Evolutionary conservation across 2,329 filamentous ascomycete genomes (phyloP), one percentile per base, ranked within the genome.

Genomic region (Xylariaceae sp.): DNA sequence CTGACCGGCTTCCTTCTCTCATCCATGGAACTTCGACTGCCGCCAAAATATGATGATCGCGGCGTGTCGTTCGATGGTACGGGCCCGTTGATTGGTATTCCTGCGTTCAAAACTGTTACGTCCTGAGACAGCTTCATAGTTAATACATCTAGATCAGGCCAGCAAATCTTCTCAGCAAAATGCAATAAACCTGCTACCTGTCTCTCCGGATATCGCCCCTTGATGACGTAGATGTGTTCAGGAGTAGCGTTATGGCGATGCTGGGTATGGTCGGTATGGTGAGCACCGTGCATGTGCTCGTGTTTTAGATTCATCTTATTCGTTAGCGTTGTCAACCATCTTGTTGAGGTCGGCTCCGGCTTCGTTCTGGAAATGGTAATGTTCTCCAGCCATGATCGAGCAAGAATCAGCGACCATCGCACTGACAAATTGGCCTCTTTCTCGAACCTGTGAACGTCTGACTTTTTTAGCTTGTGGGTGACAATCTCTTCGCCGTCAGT

Each of bases 371-470:
- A 77, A 23, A 88, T 75, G 7, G 80, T 78, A 35, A 88, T 85
- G 61, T 88, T 88, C 62, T 88, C 83, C n/a, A 88, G 77, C 85
- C 86, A 88, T 49, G 80, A 78, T 30, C 84, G 78, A 13, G 86
- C 86, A 37, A 88, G 76, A 47, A 87, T 75, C 45, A 88, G 73
- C 3, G 86, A 87, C 86, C 86, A 88, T 66, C 82, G 85, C 17
- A 88, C 83, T n/a, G 82, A 81, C 10, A 75, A 70, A 23, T 81
- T 87, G 30, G 84, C 83, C 48, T 82, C 80, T 64, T 82, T 81
- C 66, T 88, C 84, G 60, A 88, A 87, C 50, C 78, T 78, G 51
- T 82, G 78, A 2, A 87, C 77, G 60, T 87, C 82, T 35, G 80
- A 76, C n/a, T 80, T 77, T 60, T 77, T 79, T 57, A 84, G 77